Conservation (phyloP, 257 asterid species). For the Solanum chilense region DNA sequence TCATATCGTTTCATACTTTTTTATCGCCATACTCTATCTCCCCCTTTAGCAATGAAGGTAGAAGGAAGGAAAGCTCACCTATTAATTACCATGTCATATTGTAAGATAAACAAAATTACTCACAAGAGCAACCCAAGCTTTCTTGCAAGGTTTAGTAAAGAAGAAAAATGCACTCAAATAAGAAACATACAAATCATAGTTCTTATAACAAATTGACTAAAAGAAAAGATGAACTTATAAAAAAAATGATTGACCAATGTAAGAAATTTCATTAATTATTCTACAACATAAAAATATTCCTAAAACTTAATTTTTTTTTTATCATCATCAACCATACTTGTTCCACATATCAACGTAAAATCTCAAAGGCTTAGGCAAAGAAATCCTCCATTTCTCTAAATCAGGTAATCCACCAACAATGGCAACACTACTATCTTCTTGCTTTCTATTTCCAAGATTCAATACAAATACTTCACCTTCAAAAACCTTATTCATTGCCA, state of each 20-base stretch:
- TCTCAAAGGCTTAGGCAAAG: slow-evolving; percentile 43
- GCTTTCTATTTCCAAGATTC: slow-evolving; percentile 37
- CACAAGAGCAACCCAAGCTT: background rate
- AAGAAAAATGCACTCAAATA: background rate
- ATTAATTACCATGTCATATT: background rate
- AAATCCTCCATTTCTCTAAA: slow-evolving; percentile 41
- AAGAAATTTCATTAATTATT: background rate
- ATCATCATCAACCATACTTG: slow-evolving; percentile 4
- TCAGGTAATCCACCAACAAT: slow-evolving; percentile 59
- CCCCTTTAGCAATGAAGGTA: background rate
- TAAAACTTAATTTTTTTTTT: background rate
- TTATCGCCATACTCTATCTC: background rate
- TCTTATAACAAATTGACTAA: background rate
- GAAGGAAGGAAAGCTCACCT: background rate
- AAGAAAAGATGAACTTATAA: too few relatives aligned
- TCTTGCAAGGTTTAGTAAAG: background rate
- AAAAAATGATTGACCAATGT: background rate
- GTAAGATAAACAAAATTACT: background rate
- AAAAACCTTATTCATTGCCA: slow-evolving; percentile 47
- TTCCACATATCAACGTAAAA: slow-evolving; percentile 65
- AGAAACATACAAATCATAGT: background rate
- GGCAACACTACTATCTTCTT: slow-evolving; percentile 69
- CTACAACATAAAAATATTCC: too few relatives aligned
- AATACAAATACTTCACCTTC: slow-evolving; percentile 30
- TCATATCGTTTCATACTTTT: too few relatives aligned